Evolutionary conservation across 352 stramenopile species (phyloP).

Genomic region (Paralagenidium karlingii): DNA sequence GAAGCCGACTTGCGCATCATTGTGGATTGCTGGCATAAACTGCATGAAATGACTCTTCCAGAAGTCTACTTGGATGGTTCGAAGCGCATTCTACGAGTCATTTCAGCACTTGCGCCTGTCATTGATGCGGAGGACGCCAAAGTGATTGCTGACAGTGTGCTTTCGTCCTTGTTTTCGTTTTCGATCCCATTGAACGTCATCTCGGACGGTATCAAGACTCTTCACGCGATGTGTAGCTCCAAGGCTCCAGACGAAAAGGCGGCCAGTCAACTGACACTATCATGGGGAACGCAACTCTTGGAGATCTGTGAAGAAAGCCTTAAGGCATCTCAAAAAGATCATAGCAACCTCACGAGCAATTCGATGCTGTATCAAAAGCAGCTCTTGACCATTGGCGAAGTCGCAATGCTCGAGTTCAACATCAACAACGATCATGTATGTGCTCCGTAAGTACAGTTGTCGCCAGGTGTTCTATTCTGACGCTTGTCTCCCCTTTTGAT

Average conservation of each 20-base stretch:
- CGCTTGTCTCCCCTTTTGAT: too few species aligned
- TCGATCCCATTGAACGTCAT: slow-evolving; percentile 72
- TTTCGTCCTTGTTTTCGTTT: slow-evolving; percentile 61
- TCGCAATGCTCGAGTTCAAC: slow-evolving; percentile 67
- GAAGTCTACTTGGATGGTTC: slow-evolving; percentile 58
- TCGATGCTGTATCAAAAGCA: slow-evolving; percentile 59
- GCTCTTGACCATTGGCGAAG: slow-evolving; percentile 66
- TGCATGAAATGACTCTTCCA: slow-evolving; percentile 51
- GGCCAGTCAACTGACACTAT: neutral
- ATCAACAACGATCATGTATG: slow-evolving; percentile 47
- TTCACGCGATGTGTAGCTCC: slow-evolving; percentile 71
- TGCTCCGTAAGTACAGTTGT: neutral
- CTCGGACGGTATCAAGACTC: slow-evolving; percentile 44
- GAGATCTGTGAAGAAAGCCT: slow-evolving; percentile 51
- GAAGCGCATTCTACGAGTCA: slow-evolving; percentile 73
- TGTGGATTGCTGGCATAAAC: slow-evolving; percentile 71
- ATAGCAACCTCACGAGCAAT: slow-evolving; percentile 28
- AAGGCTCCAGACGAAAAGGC: slow-evolving; percentile 44
- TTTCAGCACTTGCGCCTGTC: slow-evolving; percentile 54
- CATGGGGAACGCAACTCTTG: slow-evolving; percentile 51
- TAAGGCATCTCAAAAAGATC: slow-evolving; percentile 2
- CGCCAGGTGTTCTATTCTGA: too few species aligned
- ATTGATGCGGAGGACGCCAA: slow-evolving; percentile 67
- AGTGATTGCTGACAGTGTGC: slow-evolving; percentile 54
- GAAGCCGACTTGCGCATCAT: slow-evolving; percentile 45